A percentile compares a stretch with the other conserved stretches of the same genome.
Evolutionary conservation across 805 yeast genomes (phyloP).

Genomic region (Metschnikowia reukaufii): DNA sequence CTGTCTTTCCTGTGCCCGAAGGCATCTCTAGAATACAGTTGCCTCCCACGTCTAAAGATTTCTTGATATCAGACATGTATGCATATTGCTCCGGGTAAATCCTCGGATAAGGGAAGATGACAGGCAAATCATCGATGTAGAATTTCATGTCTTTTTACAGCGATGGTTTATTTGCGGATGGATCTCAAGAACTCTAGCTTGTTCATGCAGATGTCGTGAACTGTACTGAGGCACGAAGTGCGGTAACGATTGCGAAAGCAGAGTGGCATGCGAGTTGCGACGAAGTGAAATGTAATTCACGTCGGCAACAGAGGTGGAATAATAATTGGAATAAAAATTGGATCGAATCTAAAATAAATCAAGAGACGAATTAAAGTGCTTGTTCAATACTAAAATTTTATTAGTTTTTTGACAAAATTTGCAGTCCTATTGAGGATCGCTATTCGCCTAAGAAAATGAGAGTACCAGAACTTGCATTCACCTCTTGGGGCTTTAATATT

Average conservation of each 20-base stretch:
- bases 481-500: no score
- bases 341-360: no score
- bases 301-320: no score
- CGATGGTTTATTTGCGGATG: background rate
- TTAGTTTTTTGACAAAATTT: no score
- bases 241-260: background rate
- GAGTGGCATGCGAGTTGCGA: background rate
- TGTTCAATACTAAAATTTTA: no score
- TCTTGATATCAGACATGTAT: conserved; percentile 94
- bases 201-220: background rate
- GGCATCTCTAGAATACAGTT: conserved; percentile 98
- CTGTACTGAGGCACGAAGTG: background rate
- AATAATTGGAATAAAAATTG: no score
- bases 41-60: conserved; percentile 93
- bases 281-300: background rate
- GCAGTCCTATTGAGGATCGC: no score
- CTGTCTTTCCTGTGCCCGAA: conserved; percentile 98
- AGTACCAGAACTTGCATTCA: no score
- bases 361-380: no score
- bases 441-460: no score
- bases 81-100: conserved; percentile 98
- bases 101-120: conserved; percentile 92
- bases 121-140: conserved; percentile 93
- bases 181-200: background rate
- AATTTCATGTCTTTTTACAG: conserved; percentile 52